phyloP scores from a whole-genome alignment of 129 eudicot species.

The Dittrichia graveolens region DNA sequence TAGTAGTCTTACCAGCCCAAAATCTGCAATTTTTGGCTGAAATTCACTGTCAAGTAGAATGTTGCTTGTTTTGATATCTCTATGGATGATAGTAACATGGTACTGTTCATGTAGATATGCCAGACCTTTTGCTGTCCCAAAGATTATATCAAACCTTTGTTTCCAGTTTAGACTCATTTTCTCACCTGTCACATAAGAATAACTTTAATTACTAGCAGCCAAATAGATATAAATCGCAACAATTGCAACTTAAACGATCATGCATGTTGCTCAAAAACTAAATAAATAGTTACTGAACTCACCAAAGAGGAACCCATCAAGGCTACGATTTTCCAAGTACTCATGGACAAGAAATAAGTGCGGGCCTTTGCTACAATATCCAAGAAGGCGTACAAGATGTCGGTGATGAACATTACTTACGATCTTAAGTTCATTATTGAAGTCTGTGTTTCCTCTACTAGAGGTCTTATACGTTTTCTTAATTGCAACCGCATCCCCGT shows the following conservation, averaged over 20 bases:
- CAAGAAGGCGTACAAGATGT: constrained; percentile 66
- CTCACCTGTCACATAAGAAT: constrained; percentile 43
- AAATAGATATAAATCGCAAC: not conserved
- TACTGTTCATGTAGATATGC: constrained; percentile 80
- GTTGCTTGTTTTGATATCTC: constrained; percentile 73
- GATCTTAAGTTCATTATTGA: constrained; percentile 56
- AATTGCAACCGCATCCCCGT: constrained; percentile 62
- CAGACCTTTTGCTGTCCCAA: constrained; percentile 69
- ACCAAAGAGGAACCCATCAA: constrained; percentile 66
- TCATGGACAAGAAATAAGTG: constrained; percentile 70
- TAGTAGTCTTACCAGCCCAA: constrained; percentile 65
- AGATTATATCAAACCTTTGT: constrained; percentile 58
- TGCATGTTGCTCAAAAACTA: not conserved
- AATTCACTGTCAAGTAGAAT: constrained; percentile 59
- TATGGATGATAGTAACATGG: constrained; percentile 73
- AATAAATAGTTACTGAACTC: not conserved
- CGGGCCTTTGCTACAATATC: constrained; percentile 56
- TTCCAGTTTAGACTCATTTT: constrained; percentile 51
- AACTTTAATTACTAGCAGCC: not conserved
- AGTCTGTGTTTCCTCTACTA: constrained; percentile 50
- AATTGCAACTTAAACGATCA: not conserved
- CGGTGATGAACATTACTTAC: constrained; percentile 75
- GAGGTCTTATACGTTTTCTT: constrained; percentile 46
- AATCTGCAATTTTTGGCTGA: constrained; percentile 73
- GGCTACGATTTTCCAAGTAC: constrained; percentile 75